Evolutionary conservation across 305 asterid genomes (phyloP).

Genomic region (Solanum hybrid): DNA sequence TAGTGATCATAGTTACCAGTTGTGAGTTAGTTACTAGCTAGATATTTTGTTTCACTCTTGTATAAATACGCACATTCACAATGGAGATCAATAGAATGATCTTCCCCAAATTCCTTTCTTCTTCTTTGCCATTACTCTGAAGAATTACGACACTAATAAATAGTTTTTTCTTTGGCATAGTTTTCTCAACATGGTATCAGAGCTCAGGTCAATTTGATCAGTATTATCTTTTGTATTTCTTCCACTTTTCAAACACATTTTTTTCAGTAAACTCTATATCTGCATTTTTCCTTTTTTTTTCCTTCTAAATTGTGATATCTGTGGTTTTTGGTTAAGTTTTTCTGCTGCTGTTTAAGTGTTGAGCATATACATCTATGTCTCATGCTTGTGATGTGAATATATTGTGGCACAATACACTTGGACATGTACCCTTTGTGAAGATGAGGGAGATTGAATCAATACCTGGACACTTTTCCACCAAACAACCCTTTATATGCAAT

Average conservation of each 20-base stretch:
- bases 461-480: background rate
- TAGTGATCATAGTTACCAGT: background rate
- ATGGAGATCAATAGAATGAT: background rate
- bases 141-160: background rate
- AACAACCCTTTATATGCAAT: background rate
- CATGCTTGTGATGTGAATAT: background rate
- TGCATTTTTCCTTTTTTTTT: background rate
- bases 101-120: background rate
- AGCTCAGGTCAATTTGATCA: background rate
- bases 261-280: background rate
- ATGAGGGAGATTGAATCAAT: background rate
- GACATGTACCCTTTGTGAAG: background rate
- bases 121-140: background rate
- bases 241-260: background rate
- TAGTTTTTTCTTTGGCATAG: background rate
- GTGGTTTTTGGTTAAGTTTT: background rate
- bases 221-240: too few relatives aligned
- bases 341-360: background rate
- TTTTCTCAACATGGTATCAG: background rate
- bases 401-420: background rate
- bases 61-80: background rate
- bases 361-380: background rate
- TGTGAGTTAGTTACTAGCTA: background rate
- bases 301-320: background rate
- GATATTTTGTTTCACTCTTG: background rate